Conservation (phyloP, 1,139 yeast genomes). For the Saccharomycopsis hybrid region DNA sequence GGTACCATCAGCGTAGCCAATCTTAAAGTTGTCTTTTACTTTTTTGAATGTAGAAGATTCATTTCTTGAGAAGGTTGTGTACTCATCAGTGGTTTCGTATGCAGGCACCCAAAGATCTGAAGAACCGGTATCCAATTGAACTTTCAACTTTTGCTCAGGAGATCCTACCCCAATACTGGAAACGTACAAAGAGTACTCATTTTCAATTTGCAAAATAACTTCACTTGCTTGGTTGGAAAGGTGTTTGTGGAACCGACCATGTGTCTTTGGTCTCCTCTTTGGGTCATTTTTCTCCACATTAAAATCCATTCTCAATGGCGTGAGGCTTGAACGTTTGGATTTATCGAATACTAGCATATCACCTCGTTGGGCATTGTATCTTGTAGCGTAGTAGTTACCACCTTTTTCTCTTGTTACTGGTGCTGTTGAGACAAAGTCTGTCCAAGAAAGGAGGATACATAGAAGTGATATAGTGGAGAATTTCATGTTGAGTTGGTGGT, state of each 20-base stretch:
- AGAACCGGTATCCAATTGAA: constrained; percentile 61
- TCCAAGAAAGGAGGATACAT: no score
- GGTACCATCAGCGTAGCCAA: constrained; percentile 32
- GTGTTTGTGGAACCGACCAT: neutral
- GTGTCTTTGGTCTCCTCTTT: neutral
- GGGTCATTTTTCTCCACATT: neutral
- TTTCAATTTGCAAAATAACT: constrained; percentile 14
- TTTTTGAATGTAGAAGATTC: constrained; percentile 24
- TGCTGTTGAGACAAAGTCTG: no score
- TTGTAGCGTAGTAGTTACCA: no score
- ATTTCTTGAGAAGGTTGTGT: constrained; percentile 28
- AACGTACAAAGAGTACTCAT: constrained; percentile 25
- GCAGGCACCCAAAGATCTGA: constrained; percentile 55
- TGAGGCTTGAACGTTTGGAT: neutral
- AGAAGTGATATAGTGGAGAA: no score
- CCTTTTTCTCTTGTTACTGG: no score
- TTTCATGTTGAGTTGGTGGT: no score
- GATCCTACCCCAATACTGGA: constrained; percentile 44
- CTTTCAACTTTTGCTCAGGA: constrained; percentile 40
- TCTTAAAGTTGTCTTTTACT: constrained; percentile 25
- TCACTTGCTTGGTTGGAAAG: constrained; percentile 3
- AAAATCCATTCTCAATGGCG: neutral
- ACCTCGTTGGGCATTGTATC: no score
- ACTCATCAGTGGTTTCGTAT: neutral
- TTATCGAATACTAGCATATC: neutral